A percentile compares a stretch with the other conserved stretches of the same genome.
These are phyloP conservation scores for Candida argentea DNA, from an alignment of 805 yeast genomes.

Conservation along the genomic window DNA sequence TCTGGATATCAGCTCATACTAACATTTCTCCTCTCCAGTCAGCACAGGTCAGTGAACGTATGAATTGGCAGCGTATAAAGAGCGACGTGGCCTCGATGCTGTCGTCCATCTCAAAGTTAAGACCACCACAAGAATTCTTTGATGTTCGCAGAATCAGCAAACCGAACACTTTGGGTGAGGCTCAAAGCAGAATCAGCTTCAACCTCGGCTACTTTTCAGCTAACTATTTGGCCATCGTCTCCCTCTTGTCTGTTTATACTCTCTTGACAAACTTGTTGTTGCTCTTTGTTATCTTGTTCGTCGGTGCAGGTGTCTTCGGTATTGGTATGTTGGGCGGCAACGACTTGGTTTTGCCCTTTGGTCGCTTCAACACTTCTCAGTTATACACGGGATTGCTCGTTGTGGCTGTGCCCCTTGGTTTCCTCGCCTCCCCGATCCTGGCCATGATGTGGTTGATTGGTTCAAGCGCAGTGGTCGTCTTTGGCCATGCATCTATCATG, in stretches of 20 bases:
- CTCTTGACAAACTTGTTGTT: conserved; percentile 77
- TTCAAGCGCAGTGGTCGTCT: conserved; percentile 66
- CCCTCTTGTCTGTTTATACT: conserved; percentile 70
- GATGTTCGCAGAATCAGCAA: conserved; percentile 83
- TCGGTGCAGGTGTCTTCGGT: conserved; percentile 65
- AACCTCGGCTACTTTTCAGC: conserved; percentile 82
- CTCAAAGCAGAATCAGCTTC: conserved; percentile 80
- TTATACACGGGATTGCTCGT: conserved; percentile 75
- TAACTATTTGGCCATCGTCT: conserved; percentile 70
- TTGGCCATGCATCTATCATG: conserved; percentile 82
- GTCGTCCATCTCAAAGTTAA: conserved; percentile 55
- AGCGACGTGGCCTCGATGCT: conserved; percentile 37
- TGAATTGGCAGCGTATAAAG: conserved; percentile 15
- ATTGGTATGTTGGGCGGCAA: conserved; percentile 74
- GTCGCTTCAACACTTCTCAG: conserved; percentile 64
- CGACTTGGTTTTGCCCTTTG: conserved; percentile 69
- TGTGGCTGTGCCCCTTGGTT: conserved; percentile 70
- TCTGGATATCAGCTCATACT: too few relatives aligned
- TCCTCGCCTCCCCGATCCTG: conserved; percentile 81
- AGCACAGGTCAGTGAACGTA: conserved; percentile 12
- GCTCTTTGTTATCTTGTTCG: conserved; percentile 68
- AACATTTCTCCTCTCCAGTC: too few relatives aligned
- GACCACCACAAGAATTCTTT: conserved; percentile 90
- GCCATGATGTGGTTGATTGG: conserved; percentile 90
- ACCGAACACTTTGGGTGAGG: conserved; percentile 82